These are phyloP conservation scores for Leishmania lainsoni DNA, from an alignment of 208 protist species.

Conservation along the genomic window DNA sequence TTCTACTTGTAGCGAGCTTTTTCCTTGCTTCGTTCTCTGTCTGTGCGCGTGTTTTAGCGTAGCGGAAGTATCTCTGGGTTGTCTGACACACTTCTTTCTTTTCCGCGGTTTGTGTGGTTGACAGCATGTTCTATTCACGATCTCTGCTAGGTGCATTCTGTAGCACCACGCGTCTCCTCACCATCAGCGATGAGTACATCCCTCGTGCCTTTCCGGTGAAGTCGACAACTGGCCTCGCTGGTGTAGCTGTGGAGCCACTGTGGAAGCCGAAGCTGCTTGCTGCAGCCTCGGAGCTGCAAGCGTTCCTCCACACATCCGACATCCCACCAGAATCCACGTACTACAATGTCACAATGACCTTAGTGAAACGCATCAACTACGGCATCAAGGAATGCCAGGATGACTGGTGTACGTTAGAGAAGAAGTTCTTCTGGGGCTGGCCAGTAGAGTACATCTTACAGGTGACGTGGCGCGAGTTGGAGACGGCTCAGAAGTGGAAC, in stretches of 20 bases:
- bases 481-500: constrained; percentile 94
- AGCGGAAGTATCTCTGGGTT: neutral
- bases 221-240: constrained; percentile 86
- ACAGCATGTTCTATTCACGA: constrained; percentile 25
- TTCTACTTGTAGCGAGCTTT: neutral
- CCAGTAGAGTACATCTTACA: constrained; percentile 92
- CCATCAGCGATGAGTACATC: constrained; percentile 92
- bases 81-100: neutral
- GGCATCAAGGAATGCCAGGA: constrained; percentile 88
- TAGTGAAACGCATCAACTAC: constrained; percentile 91
- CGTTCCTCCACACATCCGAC: constrained; percentile 82
- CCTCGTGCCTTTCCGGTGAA: constrained; percentile 92
- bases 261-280: constrained; percentile 93
- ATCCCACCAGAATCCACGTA: constrained; percentile 92
- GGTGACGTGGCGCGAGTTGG: constrained; percentile 90
- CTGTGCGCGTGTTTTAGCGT: neutral
- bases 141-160: constrained; percentile 46
- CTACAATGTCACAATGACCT: constrained; percentile 91
- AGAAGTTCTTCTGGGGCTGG: constrained; percentile 93
- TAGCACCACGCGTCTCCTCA: constrained; percentile 46
- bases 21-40: neutral
- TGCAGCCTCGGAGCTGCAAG: constrained; percentile 81
- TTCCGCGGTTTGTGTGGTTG: neutral
- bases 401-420: constrained; percentile 91
- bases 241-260: constrained; percentile 88